phyloP scores from a whole-genome alignment of 768 basidiomycete species.

The Hypsizygus marmoreus region DNA sequence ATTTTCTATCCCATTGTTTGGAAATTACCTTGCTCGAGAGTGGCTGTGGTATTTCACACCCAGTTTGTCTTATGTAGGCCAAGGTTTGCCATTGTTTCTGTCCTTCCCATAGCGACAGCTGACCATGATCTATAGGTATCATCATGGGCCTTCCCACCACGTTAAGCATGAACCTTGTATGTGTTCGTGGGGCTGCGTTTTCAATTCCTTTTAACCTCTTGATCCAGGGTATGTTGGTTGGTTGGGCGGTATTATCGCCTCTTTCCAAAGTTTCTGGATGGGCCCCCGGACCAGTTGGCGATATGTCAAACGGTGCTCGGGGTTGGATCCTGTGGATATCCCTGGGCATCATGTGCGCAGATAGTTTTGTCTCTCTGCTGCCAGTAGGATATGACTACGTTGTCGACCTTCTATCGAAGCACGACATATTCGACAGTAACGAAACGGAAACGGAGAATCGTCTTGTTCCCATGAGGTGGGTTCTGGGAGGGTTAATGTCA shows the following conservation, averaged over 20 bases:
- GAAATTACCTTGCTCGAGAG: conserved; percentile 75
- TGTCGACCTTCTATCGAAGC: conserved; percentile 29
- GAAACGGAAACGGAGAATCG: conserved; percentile 80
- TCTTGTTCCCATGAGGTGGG: conserved; percentile 83
- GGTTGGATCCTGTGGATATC: conserved; percentile 98
- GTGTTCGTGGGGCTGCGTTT: conserved; percentile 17
- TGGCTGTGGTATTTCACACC: conserved; percentile 97
- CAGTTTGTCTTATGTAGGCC: conserved; percentile 88
- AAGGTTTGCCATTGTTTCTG: conserved; percentile 52
- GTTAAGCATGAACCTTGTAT: conserved; percentile 86
- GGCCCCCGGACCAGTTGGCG: conserved; percentile 92
- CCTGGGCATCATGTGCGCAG: conserved; percentile 93
- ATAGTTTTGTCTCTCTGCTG: conserved; percentile 82
- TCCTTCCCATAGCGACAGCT: conserved; percentile 6
- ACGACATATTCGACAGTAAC: conserved; percentile 41
- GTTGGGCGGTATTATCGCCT: conserved; percentile 94
- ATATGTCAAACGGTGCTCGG: conserved; percentile 85
- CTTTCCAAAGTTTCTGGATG: conserved; percentile 80
- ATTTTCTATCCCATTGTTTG: conserved; percentile 86
- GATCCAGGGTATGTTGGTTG: conserved; percentile 88
- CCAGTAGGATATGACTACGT: conserved; percentile 68
- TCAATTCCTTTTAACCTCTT: conserved; percentile 4
- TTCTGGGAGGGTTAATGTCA: conserved; percentile 59
- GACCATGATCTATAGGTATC: conserved; percentile 54
- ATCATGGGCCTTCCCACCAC: conserved; percentile 99